Base-by-base conservation (phyloP, 2,329 filamentous ascomycete genomes). In the Plectosphaerella cucumerina region DNA sequence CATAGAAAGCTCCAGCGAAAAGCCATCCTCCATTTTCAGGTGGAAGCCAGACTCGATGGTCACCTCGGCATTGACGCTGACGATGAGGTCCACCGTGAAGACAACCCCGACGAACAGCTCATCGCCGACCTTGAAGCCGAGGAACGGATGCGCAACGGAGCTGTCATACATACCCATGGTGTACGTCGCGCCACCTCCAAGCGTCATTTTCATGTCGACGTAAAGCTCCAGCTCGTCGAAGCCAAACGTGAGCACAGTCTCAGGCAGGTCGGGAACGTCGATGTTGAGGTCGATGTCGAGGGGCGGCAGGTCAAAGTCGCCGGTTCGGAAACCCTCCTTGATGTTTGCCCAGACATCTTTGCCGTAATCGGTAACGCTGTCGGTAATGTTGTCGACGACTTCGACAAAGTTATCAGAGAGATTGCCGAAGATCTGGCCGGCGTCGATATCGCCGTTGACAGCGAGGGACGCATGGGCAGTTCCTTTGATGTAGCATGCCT, bases 1-100 rank as follows among this genome's bases (percentile, higher is more conserved):
- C 22, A 84, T 59, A 1, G 70, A 65, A 15, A 84, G 68, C 1
- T 76, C 66, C 20, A 84, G 64, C 0, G 62, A 61, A 1, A 80
- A 59, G 0, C 72, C 72, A 42, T 82, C 74, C 4, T 83, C 73
- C 0, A 83, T 62, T 48, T 72, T 71, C 49, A 84, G 68, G 55
- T 84, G 80, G 33, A 85, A 75, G 0, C 81, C 81, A 17, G 67
- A 76, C 46, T 67, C 75, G 12, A 84, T 74, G 23, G 75, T 70
- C 20, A 83, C 66, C 41, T 72, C 64, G 0, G 67, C 67, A 3
- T 78, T 67, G 0, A 70, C 71, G 14, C 63, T 72, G 22, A 84
- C 57, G 21, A 84, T 75, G 15, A 84, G 63, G 49, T 83, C 78
- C 1, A 81, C 62, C 0, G 67, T 65, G 41, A 80, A 73, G 1